A percentile compares a stretch with the other conserved stretches of the same genome.
phyloP scores from a whole-genome alignment of 2,329 filamentous ascomycete species.

The Talaromyces amestolkiae region DNA sequence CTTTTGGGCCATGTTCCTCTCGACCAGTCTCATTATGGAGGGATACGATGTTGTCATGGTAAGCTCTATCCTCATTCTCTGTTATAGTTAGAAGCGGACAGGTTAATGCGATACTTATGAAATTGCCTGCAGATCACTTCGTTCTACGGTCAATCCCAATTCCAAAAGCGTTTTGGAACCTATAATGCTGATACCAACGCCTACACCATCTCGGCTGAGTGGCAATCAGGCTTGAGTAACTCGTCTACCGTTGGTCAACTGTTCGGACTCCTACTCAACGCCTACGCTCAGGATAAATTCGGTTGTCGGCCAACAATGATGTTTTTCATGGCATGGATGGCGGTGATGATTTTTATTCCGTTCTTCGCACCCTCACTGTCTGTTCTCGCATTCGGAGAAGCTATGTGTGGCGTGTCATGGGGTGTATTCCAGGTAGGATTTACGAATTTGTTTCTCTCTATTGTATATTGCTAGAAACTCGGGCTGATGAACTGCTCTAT shows the following conservation, averaged over 20 bases:
- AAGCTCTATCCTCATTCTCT: neutral
- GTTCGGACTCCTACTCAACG: slow-evolving; percentile 52
- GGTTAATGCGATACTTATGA: neutral
- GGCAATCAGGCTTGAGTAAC: slow-evolving; percentile 48
- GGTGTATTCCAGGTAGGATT: slow-evolving; percentile 15
- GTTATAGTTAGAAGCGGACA: neutral
- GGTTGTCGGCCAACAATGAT: slow-evolving; percentile 54
- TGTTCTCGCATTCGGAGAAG: slow-evolving; percentile 49
- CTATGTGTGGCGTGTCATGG: slow-evolving; percentile 43
- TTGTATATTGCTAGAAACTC: neutral
- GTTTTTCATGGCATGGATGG: slow-evolving; percentile 46
- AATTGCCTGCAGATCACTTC: slow-evolving; percentile 7
- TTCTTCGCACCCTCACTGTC: slow-evolving; percentile 51
- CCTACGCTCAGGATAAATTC: slow-evolving; percentile 51
- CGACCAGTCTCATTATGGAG: slow-evolving; percentile 18
- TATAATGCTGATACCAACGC: neutral
- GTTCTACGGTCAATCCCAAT: slow-evolving; percentile 18
- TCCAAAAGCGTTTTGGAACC: slow-evolving; percentile 13
- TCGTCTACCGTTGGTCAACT: slow-evolving; percentile 46
- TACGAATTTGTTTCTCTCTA: neutral
- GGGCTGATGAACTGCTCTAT: slow-evolving; percentile 43
- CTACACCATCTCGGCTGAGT: slow-evolving; percentile 22
- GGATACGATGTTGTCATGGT: slow-evolving; percentile 17
- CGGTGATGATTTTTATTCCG: slow-evolving; percentile 50
- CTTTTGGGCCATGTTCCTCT: slow-evolving; percentile 19